These are phyloP conservation scores for Schizophyllum amplum DNA, from an alignment of 1,284 basidiomycete genomes.

Conservation along the genomic window DNA sequence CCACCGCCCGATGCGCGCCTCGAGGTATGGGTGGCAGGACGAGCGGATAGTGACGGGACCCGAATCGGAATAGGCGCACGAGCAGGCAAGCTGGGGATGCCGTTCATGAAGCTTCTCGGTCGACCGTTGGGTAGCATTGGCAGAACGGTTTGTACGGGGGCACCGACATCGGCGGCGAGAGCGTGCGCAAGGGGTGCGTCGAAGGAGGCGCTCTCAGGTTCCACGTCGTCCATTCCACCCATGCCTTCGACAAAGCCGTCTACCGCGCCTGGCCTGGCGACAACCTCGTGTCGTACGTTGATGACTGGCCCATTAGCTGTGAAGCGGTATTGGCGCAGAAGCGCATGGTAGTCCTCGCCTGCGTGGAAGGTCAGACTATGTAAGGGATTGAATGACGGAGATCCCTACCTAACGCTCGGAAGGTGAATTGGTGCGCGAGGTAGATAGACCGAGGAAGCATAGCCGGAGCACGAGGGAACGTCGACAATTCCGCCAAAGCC, in stretches of 20 bases:
- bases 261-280: conserved; percentile 44
- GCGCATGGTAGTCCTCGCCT: conserved; percentile 72
- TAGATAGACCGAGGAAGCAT: conserved; percentile 71
- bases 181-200: conserved; percentile 74
- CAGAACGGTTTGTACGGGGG: conserved; percentile 40
- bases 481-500: conserved; percentile 74
- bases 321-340: conserved; percentile 60
- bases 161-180: conserved; percentile 54
- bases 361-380: not conserved
- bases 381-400: too few species aligned
- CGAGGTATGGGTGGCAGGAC: too few species aligned
- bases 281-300: conserved; percentile 64
- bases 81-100: conserved; percentile 21
- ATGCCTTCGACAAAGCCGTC: conserved; percentile 20
- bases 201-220: conserved; percentile 46
- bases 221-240: conserved; percentile 32
- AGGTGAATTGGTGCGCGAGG: conserved; percentile 74
- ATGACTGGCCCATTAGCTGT: conserved; percentile 55
- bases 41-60: not conserved
- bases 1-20: not conserved
- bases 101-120: conserved; percentile 44
- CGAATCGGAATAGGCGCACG: not conserved
- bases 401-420: conserved; percentile 44
- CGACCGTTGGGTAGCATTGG: conserved; percentile 76
- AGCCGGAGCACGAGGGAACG: conserved; percentile 46